These are phyloP conservation scores for Thinopyrum elongatum DNA, from an alignment of 176 grass and related monocot genomes.

Conservation along the genomic window DNA sequence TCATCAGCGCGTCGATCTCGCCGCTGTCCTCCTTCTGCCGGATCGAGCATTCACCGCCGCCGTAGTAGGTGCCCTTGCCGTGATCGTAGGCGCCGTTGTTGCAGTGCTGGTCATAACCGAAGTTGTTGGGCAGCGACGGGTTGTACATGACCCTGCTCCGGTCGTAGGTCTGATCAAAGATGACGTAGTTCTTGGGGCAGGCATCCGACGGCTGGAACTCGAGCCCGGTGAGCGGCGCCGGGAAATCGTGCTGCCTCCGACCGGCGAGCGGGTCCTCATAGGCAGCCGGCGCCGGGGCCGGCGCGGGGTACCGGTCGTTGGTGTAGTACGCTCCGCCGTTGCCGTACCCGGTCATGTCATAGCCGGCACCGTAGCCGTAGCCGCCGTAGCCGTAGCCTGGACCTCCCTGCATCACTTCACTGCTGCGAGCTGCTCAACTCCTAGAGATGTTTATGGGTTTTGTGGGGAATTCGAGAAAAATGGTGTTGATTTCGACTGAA, in stretches of 20 bases:
- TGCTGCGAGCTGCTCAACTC: too few species aligned
- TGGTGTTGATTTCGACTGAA: too few species aligned
- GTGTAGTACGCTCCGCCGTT: slow-evolving; percentile 31
- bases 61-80: background rate
- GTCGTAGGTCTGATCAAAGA: slow-evolving; percentile 85
- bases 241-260: slow-evolving; percentile 52
- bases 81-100: background rate
- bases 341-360: slow-evolving; percentile 38
- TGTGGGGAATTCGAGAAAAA: too few species aligned
- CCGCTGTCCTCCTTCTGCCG: slow-evolving; percentile 70
- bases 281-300: too few species aligned
- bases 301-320: slow-evolving; percentile 31
- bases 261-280: slow-evolving; percentile 43
- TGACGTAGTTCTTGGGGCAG: slow-evolving; percentile 94
- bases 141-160: slow-evolving; percentile 90
- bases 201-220: slow-evolving; percentile 88
- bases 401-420: slow-evolving; percentile 51
- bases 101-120: slow-evolving; percentile 34
- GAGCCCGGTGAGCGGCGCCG: slow-evolving; percentile 61
- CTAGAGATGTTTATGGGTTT: too few species aligned
- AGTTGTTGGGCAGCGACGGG: slow-evolving; percentile 67
- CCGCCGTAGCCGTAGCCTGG: slow-evolving; percentile 45
- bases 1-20: slow-evolving; percentile 84
- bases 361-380: slow-evolving; percentile 30
- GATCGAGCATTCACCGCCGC: slow-evolving; percentile 24